Evolutionary conservation across 495 filamentous ascomycete genomes (phyloP).

Genomic region (Talaromyces borbonicus): DNA sequence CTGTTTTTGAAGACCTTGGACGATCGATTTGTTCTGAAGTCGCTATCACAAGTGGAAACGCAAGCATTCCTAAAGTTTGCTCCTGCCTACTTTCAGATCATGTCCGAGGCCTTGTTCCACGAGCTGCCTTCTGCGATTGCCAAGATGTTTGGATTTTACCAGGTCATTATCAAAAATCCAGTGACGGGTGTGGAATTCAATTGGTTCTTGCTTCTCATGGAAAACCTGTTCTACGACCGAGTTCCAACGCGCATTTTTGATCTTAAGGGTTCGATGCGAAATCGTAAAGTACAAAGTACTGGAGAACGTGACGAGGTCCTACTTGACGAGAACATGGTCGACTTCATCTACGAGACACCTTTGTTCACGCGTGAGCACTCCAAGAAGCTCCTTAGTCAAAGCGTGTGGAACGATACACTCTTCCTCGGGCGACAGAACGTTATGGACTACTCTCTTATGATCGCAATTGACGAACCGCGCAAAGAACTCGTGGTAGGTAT

Average conservation of each 20-base stretch:
- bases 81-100: slow-evolving; percentile 92
- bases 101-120: slow-evolving; percentile 92
- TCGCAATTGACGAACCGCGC: slow-evolving; percentile 81
- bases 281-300: slow-evolving; percentile 89
- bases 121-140: slow-evolving; percentile 95
- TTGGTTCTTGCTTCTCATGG: slow-evolving; percentile 90
- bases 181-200: slow-evolving; percentile 88
- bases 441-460: slow-evolving; percentile 99
- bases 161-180: slow-evolving; percentile 92
- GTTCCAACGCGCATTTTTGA: slow-evolving; percentile 90
- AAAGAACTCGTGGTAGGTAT: slow-evolving; percentile 94
- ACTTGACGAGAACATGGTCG: slow-evolving; percentile 97
- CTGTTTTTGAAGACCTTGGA: slow-evolving; percentile 97
- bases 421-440: slow-evolving; percentile 89
- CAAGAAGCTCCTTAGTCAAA: slow-evolving; percentile 73
- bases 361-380: slow-evolving; percentile 89
- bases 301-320: slow-evolving; percentile 94
- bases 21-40: slow-evolving; percentile 86
- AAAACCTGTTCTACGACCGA: slow-evolving; percentile 97
- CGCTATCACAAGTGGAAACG: slow-evolving; percentile 80
- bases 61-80: slow-evolving; percentile 91
- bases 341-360: slow-evolving; percentile 96
- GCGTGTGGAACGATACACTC: slow-evolving; percentile 92
- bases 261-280: slow-evolving; percentile 96
- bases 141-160: slow-evolving; percentile 99